A percentile compares a stretch with the other conserved stretches of the same genome.
Evolutionary conservation across 1,284 basidiomycete genomes (phyloP).

Genomic region (Leucoagaricus sp.): DNA sequence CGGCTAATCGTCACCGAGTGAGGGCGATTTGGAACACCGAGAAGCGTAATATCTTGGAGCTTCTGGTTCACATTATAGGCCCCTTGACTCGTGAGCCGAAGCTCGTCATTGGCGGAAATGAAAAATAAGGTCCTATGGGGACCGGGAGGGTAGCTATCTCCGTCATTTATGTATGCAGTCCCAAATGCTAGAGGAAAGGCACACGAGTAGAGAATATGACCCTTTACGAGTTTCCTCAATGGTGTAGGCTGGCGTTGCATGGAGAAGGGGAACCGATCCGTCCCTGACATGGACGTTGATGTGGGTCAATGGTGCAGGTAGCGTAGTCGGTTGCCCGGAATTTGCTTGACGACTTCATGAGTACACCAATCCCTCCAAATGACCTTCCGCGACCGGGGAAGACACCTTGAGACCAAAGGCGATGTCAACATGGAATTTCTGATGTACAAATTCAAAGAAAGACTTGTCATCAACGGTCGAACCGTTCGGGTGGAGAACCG

Average conservation of each 20-base stretch:
- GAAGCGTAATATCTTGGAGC: constrained; percentile 47
- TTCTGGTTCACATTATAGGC: constrained; percentile 42
- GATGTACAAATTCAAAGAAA: neutral
- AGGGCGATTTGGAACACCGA: constrained; percentile 44
- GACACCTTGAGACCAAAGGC: constrained; percentile 39
- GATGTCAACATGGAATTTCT: neutral
- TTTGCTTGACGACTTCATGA: constrained; percentile 50
- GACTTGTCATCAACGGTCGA: constrained; percentile 46
- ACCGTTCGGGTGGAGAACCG: constrained; percentile 63
- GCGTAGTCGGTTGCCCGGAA: constrained; percentile 41
- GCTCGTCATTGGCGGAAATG: constrained; percentile 26
- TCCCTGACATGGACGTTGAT: constrained; percentile 72
- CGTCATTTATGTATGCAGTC: constrained; percentile 66
- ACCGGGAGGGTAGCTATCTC: constrained; percentile 53
- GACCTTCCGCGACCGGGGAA: constrained; percentile 63
- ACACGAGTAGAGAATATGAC: constrained; percentile 57
- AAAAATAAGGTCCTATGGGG: constrained; percentile 48
- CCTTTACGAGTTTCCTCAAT: constrained; percentile 55
- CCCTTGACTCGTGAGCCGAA: constrained; percentile 43
- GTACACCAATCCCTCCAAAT: constrained; percentile 81
- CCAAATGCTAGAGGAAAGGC: constrained; percentile 54
- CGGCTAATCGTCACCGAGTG: constrained; percentile 33
- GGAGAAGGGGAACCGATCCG: constrained; percentile 58
- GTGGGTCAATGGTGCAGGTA: constrained; percentile 61
- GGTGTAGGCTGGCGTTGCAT: constrained; percentile 58